phyloP scores from a whole-genome alignment of 441 rosid species.

The Biscutella laevigata region DNA sequence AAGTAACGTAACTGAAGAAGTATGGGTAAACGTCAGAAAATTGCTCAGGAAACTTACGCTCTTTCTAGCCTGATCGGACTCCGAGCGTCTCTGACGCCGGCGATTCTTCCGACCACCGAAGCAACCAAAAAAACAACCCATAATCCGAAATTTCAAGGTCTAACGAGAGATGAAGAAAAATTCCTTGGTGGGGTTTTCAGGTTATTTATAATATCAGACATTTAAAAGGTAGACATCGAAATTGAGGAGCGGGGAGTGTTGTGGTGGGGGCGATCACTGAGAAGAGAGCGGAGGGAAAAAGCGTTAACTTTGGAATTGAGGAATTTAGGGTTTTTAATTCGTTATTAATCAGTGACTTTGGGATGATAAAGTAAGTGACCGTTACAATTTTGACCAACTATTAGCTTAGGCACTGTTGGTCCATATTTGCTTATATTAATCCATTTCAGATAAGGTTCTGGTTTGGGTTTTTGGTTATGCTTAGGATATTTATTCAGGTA shows the following conservation, averaged over 20 bases:
- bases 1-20: too few species aligned
- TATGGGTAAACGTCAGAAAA: not conserved
- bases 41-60: constrained; percentile 28
- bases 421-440: too few species aligned
- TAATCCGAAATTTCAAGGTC: constrained; percentile 11
- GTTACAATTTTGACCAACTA: constrained; percentile 32
- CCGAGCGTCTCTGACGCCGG: constrained; percentile 33
- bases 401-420: too few species aligned
- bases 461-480: too few species aligned
- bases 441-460: too few species aligned
- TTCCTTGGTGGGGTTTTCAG: not conserved
- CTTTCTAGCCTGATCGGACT: constrained; percentile 34
- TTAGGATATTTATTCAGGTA: too few species aligned
- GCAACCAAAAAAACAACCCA: constrained; percentile 80
- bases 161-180: constrained; percentile 3
- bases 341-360: not conserved
- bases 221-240: constrained; percentile 14
- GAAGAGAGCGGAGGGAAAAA: constrained; percentile 25
- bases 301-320: constrained; percentile 22
- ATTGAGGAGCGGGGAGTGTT: constrained; percentile 13
- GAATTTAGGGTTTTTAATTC: constrained; percentile 10
- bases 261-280: constrained; percentile 21
- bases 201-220: not conserved
- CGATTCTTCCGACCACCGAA: constrained; percentile 70
- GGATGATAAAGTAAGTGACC: constrained; percentile 28